Base-by-base conservation (phyloP, 2,329 filamentous ascomycete genomes). In the Talaromyces sp. region DNA sequence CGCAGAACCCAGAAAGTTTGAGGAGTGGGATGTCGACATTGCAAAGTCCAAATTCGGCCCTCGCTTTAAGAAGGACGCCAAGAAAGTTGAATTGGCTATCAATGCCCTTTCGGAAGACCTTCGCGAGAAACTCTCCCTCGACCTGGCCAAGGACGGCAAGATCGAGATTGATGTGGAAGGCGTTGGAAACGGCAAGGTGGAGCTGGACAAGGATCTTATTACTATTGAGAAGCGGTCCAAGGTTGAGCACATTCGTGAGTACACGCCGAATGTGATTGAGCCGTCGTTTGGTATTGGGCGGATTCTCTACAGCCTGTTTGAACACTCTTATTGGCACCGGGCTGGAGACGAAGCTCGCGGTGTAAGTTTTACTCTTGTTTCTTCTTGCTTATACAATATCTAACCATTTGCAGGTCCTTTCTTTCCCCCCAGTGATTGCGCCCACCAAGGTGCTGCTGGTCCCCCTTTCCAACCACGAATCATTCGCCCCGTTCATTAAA, bases 21-120 rank as follows among this genome's bases (percentile, higher is more conserved):
- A 96, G 77, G 91, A 96, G 77, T 99, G 89, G 87, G 85, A 91
- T 69, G 82, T 95, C 49, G 90, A 95, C 50, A 81, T 97, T 35
- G 87, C 97, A 74, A 96, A 90, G 84, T 97, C 97, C 85, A 93
- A 93, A 79, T 96, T 97, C 69, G 95, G 95, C 27, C 93, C 93
- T 13, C 85, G 87, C 65, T 97, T 96, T 83, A 97, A 96, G 83
- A 96, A 96, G 80, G 90, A 97, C 67, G 90, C 88, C 72, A 96
- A 91, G 81, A 81, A 86, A 1, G 88, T 99, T 32, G 91, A 96
- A 79, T 82, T 86, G 17, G 91, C 90, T 32, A 81, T 99, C 57
- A 80, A 90, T 59, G 86, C 84, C 5, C 84, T 93, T 24, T 84
- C 87, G 1, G 93, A 99, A 76, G 88, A 92, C 55, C 79, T 95